Evolutionary conservation across 2,329 filamentous ascomycete species (phyloP), one percentile per base, ranked within the genome.

Genomic region (Fusarium longipes): DNA sequence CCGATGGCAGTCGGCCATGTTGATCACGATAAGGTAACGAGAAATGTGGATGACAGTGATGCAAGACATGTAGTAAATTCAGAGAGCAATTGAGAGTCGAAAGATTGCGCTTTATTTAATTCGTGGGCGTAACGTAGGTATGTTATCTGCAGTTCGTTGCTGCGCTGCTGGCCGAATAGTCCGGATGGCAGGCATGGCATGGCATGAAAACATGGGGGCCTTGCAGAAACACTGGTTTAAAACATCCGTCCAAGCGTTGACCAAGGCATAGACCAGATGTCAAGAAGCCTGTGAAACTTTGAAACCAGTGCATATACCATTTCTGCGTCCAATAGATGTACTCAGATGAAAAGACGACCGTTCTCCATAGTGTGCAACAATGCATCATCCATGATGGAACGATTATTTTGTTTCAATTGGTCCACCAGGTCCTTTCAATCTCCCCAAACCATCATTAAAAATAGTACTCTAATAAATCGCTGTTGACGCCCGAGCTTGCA

Each of bases 211-310:
- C 56, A 64, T 66, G 65, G 65, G 65, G 35, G 32, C 45, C 45
- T 48, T 62, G 36, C 15, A 62, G 65, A 68, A 68, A 68, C 65
- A 53, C 61, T 65, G 60, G 53, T 57, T 45, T 36, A 65, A 67
- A 68, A 59, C 65, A 60, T 33, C 20, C 43, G 30, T 25, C 57
- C 33, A 53, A 53, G 63, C 50, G 47, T 53, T 40, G 39, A 66
- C n/a, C 33, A 43, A 54, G 29, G 65, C 55, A 62, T 51, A 22
- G 59, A 49, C 36, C 29, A 47, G 29, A 33, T 48, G 45, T 30
- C 36, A 49, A 36, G 20, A 33, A 27, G 62, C 38, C 61, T 57
- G 50, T 54, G 36, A 56, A 68, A 42, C 47, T 52, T 62, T 38
- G 39, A 50, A 61, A 43, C 45, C 22, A 33, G n/a, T 54, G 27